These are phyloP conservation scores for Tricholoma saponaceum DNA, from an alignment of 768 basidiomycete species.

Conservation along the genomic window DNA sequence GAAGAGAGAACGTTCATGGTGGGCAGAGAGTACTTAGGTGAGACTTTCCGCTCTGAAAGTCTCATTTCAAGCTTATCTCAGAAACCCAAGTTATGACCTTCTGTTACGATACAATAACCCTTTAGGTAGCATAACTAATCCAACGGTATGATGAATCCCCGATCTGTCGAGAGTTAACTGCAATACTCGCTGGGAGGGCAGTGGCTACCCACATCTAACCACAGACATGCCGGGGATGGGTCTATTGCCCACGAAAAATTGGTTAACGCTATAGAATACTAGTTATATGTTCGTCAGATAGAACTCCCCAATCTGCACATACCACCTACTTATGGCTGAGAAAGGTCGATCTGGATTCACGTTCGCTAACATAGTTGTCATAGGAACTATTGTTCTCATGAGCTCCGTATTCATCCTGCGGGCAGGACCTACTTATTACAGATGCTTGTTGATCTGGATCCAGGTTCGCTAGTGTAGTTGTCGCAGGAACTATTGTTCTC, in stretches of 20 bases:
- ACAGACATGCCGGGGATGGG: too few species aligned
- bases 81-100: neutral
- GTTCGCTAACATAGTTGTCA: neutral
- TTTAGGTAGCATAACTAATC: neutral
- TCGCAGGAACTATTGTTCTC: neutral
- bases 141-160: neutral
- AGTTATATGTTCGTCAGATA: too few species aligned
- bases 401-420: too few species aligned
- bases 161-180: neutral
- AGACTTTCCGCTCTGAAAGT: neutral
- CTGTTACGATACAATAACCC: neutral
- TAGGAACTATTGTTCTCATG: too few species aligned
- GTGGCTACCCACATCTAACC: too few species aligned
- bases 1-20: too few species aligned
- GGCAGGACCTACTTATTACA: too few species aligned
- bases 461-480: neutral
- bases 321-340: neutral
- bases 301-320: too few species aligned
- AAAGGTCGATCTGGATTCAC: neutral
- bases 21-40: neutral
- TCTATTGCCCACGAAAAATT: neutral
- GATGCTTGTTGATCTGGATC: neutral
- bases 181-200: neutral
- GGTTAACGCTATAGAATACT: too few species aligned
- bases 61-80: neutral